Conservation (phyloP, 1,284 basidiomycete species). For the Puccinia novopanici region DNA sequence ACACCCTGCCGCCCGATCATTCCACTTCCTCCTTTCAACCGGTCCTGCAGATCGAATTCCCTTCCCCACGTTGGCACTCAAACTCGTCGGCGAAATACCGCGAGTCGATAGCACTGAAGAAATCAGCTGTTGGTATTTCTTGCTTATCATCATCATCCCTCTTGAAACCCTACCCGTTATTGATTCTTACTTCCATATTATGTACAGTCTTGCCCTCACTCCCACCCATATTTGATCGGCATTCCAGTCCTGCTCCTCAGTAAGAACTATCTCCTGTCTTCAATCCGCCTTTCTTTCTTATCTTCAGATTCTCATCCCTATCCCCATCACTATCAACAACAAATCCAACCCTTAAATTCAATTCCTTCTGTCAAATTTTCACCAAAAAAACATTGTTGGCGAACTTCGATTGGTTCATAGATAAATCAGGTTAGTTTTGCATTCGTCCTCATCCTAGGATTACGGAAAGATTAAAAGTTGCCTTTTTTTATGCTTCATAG, state of each 20-base stretch:
- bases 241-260: slow-evolving; percentile 27
- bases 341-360: background rate
- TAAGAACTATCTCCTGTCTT: slow-evolving; percentile 33
- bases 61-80: slow-evolving; percentile 40
- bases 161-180: background rate
- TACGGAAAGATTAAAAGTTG: background rate
- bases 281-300: background rate
- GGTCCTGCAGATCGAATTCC: slow-evolving; percentile 48
- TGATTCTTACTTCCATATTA: background rate
- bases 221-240: slow-evolving; percentile 31
- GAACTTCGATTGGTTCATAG: slow-evolving; percentile 47
- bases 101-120: slow-evolving; percentile 1
- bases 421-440: slow-evolving; percentile 40
- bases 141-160: background rate
- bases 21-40: slow-evolving; percentile 33
- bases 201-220: slow-evolving; percentile 29
- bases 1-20: slow-evolving; percentile 30
- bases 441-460: background rate
- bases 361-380: background rate
- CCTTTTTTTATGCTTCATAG: background rate
- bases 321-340: background rate
- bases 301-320: background rate
- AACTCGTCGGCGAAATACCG: slow-evolving; percentile 22
- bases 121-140: slow-evolving; percentile 33
- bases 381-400: background rate